These are phyloP conservation scores for Aspergillus bombycis DNA, from an alignment of 2,329 filamentous ascomycete genomes.

Conservation along the genomic window DNA sequence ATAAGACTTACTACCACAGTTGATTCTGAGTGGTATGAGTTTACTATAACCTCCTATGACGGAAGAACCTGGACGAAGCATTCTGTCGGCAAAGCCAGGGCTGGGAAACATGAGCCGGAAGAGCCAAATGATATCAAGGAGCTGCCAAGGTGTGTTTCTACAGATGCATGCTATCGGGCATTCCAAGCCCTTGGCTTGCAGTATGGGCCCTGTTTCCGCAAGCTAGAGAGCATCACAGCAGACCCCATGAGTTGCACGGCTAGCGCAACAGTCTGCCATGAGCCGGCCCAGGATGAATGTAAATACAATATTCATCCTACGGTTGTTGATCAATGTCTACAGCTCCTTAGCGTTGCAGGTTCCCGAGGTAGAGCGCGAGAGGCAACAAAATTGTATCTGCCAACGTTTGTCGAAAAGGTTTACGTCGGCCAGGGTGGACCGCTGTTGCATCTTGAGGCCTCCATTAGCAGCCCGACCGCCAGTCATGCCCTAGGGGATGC, in stretches of 20 bases:
- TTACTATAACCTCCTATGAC: constrained; percentile 13
- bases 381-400: constrained; percentile 1
- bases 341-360: constrained; percentile 11
- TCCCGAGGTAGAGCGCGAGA: not conserved
- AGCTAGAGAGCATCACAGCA: constrained; percentile 11
- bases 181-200: constrained; percentile 8
- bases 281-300: not conserved
- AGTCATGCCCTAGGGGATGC: not conserved
- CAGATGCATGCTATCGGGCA: constrained; percentile 7
- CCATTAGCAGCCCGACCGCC: not conserved
- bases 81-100: constrained; percentile 9
- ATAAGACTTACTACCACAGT: not conserved
- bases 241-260: not conserved
- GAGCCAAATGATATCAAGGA: not conserved
- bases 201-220: constrained; percentile 12
- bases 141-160: not conserved
- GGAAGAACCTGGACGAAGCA: constrained; percentile 12
- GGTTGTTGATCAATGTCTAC: constrained; percentile 14
- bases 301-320: constrained; percentile 12
- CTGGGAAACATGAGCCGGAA: not conserved
- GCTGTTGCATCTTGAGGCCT: not conserved
- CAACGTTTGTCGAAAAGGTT: constrained; percentile 8
- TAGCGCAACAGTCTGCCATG: not conserved
- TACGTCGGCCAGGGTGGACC: not conserved
- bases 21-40: constrained; percentile 13